Percentiles rank a stretch among this genome's conserved stretches.
phyloP scores from a whole-genome alignment of 176 grass and related monocot genomes.

The Metroxylon sagu region DNA sequence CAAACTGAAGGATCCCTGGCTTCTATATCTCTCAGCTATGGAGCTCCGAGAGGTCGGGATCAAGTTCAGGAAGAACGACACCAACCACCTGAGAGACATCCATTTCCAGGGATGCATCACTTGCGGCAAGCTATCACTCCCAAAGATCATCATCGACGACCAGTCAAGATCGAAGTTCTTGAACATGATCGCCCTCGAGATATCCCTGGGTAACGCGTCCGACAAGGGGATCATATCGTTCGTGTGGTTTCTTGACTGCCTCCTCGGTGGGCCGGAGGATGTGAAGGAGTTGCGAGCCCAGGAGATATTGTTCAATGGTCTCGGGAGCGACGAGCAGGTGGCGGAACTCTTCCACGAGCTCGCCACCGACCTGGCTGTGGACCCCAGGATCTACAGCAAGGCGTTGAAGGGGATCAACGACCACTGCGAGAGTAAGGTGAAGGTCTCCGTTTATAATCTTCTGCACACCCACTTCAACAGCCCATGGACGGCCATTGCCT shows the following conservation, averaged over 20 bases:
- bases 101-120: not conserved
- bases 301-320: not conserved
- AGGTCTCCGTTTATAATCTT: not conserved
- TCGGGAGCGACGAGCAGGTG: constrained; percentile 1
- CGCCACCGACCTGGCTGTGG: not conserved
- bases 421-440: not conserved
- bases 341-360: not conserved
- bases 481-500: constrained; percentile 1
- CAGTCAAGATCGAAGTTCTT: not conserved
- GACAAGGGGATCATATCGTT: not conserved
- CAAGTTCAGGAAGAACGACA: too few relatives aligned
- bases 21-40: not conserved
- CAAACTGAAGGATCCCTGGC: too few relatives aligned
- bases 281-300: not conserved
- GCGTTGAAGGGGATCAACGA: not conserved
- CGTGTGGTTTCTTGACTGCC: not conserved
- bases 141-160: not conserved
- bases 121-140: not conserved
- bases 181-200: constrained; percentile 2
- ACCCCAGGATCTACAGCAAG: not conserved
- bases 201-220: not conserved
- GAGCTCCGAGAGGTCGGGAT: not conserved
- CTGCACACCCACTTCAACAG: not conserved
- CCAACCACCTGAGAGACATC: too few relatives aligned
- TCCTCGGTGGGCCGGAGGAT: not conserved